These are phyloP conservation scores for Diaporthe eres DNA, from an alignment of 2,329 filamentous ascomycete species.

Conservation along the genomic window DNA sequence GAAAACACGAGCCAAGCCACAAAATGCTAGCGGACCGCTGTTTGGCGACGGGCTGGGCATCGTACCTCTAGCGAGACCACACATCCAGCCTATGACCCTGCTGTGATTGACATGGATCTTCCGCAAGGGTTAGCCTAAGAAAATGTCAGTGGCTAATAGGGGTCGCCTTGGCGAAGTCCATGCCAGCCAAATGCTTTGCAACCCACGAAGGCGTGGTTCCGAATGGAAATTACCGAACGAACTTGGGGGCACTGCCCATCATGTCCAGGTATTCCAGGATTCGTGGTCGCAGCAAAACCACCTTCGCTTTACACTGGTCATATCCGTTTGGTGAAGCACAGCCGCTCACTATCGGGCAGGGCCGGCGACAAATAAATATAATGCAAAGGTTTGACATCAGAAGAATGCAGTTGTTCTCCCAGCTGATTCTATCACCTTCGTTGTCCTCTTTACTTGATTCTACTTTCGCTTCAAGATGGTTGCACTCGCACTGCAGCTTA, in stretches of 20 bases:
- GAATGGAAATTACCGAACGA: not conserved
- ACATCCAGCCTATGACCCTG: not conserved
- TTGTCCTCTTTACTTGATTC: not conserved
- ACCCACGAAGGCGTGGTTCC: not conserved
- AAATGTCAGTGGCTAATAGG: not conserved
- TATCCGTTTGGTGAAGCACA: not conserved
- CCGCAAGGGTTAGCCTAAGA: not conserved
- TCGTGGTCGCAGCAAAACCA: not conserved
- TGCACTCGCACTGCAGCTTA: not conserved
- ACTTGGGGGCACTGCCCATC: not conserved
- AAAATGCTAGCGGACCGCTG: not conserved
- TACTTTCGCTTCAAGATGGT: not conserved
- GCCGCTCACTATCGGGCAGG: not conserved
- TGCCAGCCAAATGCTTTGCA: not conserved
- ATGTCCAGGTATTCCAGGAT: too few relatives aligned
- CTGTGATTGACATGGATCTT: not conserved
- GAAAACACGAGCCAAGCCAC: not conserved
- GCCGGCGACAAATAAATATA: not conserved
- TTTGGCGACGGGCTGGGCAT: not conserved
- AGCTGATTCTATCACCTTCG: not conserved
- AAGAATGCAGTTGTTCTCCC: accelerated
- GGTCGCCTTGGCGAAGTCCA: not conserved
- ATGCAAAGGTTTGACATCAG: not conserved
- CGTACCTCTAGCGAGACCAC: not conserved
- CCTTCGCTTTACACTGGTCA: not conserved